Conservation (phyloP, 345 rosid genomes). For the Boechera retrofracta region DNA sequence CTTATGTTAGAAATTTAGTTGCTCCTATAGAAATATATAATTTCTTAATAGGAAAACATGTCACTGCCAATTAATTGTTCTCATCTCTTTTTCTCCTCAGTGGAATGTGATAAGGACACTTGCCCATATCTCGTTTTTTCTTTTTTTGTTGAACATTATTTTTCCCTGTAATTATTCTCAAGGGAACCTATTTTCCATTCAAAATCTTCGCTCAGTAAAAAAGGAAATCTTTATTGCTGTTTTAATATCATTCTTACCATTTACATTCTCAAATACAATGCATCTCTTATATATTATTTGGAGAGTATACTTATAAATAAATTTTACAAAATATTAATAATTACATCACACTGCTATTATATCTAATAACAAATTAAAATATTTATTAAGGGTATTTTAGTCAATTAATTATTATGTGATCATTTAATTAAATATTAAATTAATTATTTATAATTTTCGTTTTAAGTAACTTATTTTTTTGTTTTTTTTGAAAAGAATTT, state of each 20-base stretch:
- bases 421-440: too few species aligned
- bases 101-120: constrained; percentile 40
- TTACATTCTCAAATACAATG: not conserved
- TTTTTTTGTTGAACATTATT: not conserved
- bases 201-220: not conserved
- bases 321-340: too few species aligned
- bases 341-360: too few species aligned
- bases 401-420: too few species aligned
- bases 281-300: not conserved
- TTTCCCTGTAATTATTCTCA: not conserved
- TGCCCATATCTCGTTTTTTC: constrained; percentile 5
- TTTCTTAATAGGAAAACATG: constrained; percentile 23
- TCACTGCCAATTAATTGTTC: constrained; percentile 40
- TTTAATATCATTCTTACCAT: not conserved
- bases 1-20: constrained; percentile 37
- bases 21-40: constrained; percentile 22
- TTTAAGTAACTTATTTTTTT: too few species aligned
- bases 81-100: constrained; percentile 27
- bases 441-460: too few species aligned
- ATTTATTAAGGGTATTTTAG: too few species aligned
- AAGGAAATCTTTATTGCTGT: not conserved
- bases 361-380: too few species aligned
- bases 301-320: too few species aligned
- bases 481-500: too few species aligned
- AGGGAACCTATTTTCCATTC: not conserved